These are phyloP conservation scores for Bretschneidera sinensis DNA, from an alignment of 345 rosid species.

Conservation along the genomic window DNA sequence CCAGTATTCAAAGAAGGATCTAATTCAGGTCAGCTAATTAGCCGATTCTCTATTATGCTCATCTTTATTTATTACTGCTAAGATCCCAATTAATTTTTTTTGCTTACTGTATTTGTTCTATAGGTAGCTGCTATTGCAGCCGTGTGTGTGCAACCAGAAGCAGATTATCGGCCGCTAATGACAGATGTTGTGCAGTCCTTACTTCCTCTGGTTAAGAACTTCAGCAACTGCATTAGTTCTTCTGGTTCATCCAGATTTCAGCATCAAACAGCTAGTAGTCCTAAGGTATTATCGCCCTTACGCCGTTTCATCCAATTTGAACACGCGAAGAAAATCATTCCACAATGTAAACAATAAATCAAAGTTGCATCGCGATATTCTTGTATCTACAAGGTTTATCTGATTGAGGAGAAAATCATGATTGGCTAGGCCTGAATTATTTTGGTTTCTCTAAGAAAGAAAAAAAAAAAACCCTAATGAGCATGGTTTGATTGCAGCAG, in stretches of 20 bases:
- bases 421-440: too few species aligned
- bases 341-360: too few species aligned
- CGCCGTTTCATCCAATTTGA: not conserved
- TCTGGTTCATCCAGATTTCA: conserved; percentile 37
- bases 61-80: not conserved
- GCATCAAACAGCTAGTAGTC: conserved; percentile 24
- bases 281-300: conserved; percentile 19
- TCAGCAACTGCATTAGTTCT: conserved; percentile 26
- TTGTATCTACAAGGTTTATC: too few species aligned
- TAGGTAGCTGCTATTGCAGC: conserved; percentile 95
- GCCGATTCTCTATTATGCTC: not conserved
- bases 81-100: not conserved
- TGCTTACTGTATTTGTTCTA: not conserved
- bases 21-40: conserved; percentile 70
- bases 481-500: too few species aligned
- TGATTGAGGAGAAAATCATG: too few species aligned
- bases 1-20: conserved; percentile 64
- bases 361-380: too few species aligned
- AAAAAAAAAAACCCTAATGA: too few species aligned
- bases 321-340: too few species aligned
- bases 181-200: conserved; percentile 95
- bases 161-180: conserved; percentile 87
- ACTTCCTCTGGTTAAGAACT: conserved; percentile 65
- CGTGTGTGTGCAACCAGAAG: conserved; percentile 84
- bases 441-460: too few species aligned